These are phyloP conservation scores for Penicillium nordicum DNA, from an alignment of 2,329 filamentous ascomycete species.

Conservation along the genomic window DNA sequence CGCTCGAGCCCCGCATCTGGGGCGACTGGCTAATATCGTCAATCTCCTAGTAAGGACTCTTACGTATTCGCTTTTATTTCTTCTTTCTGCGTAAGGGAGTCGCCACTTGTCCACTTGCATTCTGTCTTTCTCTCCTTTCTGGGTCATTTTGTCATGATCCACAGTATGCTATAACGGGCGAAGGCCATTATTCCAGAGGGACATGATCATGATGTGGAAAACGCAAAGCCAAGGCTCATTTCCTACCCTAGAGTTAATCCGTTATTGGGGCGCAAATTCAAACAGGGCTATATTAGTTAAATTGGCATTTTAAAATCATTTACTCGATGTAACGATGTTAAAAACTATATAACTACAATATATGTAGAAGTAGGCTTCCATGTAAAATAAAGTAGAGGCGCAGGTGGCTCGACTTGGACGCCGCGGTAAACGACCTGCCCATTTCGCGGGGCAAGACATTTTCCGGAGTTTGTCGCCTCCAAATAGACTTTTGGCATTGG, in stretches of 20 bases:
- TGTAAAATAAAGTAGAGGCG: not conserved
- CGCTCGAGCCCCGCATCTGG: constrained; percentile 5
- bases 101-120: not conserved
- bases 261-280: not conserved
- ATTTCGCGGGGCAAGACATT: not conserved
- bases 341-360: not conserved
- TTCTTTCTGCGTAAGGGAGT: not conserved
- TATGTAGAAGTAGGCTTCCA: not conserved
- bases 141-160: not conserved
- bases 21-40: not conserved
- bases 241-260: constrained; percentile 1
- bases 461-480: not conserved
- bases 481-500: not conserved
- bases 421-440: not conserved
- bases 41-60: not conserved
- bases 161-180: not conserved
- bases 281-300: not conserved
- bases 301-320: not conserved
- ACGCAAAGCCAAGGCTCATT: not conserved
- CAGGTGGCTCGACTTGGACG: not conserved
- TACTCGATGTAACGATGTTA: not conserved
- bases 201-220: not conserved
- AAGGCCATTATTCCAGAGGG: not conserved
- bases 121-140: not conserved
- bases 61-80: not conserved